Evolutionary conservation across 176 grass and related monocot species (phyloP).

Genomic region (Alloteropsis semialata): DNA sequence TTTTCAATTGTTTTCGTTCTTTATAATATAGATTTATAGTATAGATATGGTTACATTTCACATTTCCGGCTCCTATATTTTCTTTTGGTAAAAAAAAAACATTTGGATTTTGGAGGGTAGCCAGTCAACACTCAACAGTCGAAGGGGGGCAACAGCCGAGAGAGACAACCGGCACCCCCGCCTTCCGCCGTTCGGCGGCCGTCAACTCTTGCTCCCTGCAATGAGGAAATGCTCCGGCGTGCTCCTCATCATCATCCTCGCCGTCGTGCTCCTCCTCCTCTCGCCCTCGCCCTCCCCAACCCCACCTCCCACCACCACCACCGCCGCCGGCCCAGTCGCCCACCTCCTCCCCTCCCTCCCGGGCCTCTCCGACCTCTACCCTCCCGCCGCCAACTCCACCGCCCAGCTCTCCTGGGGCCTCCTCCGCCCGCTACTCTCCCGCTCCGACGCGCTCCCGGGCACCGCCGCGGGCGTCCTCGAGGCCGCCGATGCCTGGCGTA

Average conservation of each 20-base stretch:
- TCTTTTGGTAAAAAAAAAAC: too few species aligned
- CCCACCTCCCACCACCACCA: not conserved
- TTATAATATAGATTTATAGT: too few species aligned
- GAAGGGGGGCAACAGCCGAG: too few species aligned
- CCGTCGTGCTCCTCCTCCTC: slow-evolving; percentile 38
- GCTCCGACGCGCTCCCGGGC: slow-evolving; percentile 68
- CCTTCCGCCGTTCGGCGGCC: not conserved
- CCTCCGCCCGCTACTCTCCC: slow-evolving; percentile 60
- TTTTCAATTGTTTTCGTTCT: too few species aligned
- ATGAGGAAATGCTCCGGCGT: slow-evolving; percentile 65
- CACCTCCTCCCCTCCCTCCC: slow-evolving; percentile 31
- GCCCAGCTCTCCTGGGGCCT: slow-evolving; percentile 51
- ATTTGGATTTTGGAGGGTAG: too few species aligned
- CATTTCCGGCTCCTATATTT: too few species aligned
- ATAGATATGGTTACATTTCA: too few species aligned
- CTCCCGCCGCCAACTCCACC: slow-evolving; percentile 39
- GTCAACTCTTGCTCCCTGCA: not conserved
- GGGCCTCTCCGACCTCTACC: slow-evolving; percentile 52
- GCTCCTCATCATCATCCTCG: slow-evolving; percentile 41
- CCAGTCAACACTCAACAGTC: too few species aligned
- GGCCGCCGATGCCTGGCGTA: slow-evolving; percentile 54
- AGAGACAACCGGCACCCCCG: too few species aligned
- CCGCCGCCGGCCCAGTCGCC: not conserved
- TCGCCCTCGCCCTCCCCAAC: slow-evolving; percentile 35
- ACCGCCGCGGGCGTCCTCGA: slow-evolving; percentile 55